Evolutionary conservation across 495 filamentous ascomycete genomes (phyloP), one percentile per base, ranked within the genome.

Genomic region (Amorphotheca resinae): DNA sequence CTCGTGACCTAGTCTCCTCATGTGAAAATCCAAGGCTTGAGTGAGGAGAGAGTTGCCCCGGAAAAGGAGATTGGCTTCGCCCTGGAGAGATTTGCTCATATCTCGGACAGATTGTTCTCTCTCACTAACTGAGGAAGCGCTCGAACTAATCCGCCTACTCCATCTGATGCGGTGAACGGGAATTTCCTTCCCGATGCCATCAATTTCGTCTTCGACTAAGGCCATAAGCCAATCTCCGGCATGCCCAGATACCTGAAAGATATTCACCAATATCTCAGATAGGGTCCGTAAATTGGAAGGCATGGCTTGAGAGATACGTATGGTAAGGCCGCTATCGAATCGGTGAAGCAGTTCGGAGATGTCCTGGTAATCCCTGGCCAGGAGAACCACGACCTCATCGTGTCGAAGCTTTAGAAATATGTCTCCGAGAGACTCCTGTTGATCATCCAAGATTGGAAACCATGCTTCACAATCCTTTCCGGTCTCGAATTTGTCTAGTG

Each of bases 191-290:
- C 83, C 77, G 8, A 88, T 74, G 6, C 86, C 89, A 55, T 96
- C 91, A 42, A 99, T 96, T 59, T 99, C 91, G 51, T 95, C 87
- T 56, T 99, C 93, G 9, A 93, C 84, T 38, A 99, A 68, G 2
- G 82, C 76, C 63, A 85, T 91, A 21, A 99, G 72, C 91, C 91
- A 99, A 38, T 95, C 86, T 28, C 72, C 77, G 9, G 84, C 81
- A 39, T 77, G 76, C 3, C 86, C 87, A n/a, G 85, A 87, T 9
- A 95, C 93, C 57, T 99, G 91, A 54, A 84, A 99, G 41, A 99
- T 93, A 53, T 95, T 86, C 50, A 96, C 67, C 34, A 99, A 74
- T 25, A 82, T 78, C 54, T 95, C 87, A 7, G 86, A 80, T n/a
- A 96, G 64, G 18, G 76, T 69, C 49, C 77, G 79, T 30, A 95